A percentile compares a stretch with the other conserved stretches of the same genome.
phyloP scores from a whole-genome alignment of 345 rosid species.

The Pelargonium nanum region DNA sequence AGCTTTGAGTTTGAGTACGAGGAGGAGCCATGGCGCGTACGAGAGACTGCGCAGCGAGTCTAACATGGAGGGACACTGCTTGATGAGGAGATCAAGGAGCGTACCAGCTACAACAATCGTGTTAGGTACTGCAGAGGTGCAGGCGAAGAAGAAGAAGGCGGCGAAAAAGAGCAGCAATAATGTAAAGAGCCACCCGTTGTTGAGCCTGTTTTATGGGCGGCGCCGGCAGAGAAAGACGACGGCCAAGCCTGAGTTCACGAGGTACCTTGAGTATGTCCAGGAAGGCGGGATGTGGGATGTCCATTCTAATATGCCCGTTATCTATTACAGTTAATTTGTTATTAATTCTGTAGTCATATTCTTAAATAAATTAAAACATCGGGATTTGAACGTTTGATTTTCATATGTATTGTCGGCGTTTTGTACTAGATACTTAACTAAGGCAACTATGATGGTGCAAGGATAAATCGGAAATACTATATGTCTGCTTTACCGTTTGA shows the following conservation, averaged over 20 bases:
- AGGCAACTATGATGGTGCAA: too few species aligned
- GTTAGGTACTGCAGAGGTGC: conserved; percentile 6
- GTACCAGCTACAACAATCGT: conserved; percentile 31
- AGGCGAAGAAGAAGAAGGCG: conserved; percentile 4
- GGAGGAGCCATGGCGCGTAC: conserved; percentile 33
- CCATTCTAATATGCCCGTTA: conserved; percentile 37
- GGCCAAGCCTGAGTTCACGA: conserved; percentile 52
- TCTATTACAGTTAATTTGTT: conserved; percentile 33
- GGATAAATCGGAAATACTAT: too few species aligned
- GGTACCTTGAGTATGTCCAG: conserved; percentile 63
- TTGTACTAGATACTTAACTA: too few species aligned
- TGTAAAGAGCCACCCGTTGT: conserved; percentile 44
- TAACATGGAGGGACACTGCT: conserved; percentile 9
- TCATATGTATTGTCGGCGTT: too few species aligned
- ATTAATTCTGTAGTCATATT: too few species aligned
- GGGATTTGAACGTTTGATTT: too few species aligned
- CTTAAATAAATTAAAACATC: too few species aligned
- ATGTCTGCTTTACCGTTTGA: too few species aligned
- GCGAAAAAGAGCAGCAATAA: conserved; percentile 24
- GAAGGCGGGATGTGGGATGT: conserved; percentile 72
- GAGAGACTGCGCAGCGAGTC: conserved; percentile 39
- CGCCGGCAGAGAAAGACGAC: conserved; percentile 53
- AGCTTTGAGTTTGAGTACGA: conserved; percentile 51
- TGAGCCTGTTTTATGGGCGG: conserved; percentile 42
- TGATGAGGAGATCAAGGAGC: conserved; percentile 35